These are phyloP conservation scores for Yamadazyma nakazawae DNA, from an alignment of 805 yeast species.

Conservation along the genomic window DNA sequence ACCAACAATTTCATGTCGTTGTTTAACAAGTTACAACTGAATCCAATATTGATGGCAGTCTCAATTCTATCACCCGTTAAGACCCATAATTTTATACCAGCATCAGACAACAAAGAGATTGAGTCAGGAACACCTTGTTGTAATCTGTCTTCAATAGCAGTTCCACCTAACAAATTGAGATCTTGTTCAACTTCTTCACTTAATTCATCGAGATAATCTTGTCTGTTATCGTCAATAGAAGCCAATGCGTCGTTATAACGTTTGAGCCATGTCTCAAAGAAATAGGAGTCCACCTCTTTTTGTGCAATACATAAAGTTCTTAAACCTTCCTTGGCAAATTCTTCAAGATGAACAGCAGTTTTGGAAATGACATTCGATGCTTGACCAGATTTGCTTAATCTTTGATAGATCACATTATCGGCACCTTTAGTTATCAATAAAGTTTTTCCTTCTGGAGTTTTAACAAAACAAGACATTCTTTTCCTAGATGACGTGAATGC, in stretches of 20 bases:
- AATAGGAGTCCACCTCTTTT: conserved; percentile 42
- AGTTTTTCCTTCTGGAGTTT: conserved; percentile 38
- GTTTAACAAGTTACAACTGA: conserved; percentile 67
- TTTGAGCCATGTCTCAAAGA: conserved; percentile 52
- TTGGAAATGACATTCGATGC: conserved; percentile 45
- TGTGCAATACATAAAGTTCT: conserved; percentile 73
- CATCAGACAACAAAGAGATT: conserved; percentile 59
- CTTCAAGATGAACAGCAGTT: conserved; percentile 64
- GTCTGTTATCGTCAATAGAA: conserved; percentile 54
- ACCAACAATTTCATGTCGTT: conserved; percentile 67
- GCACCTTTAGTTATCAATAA: conserved; percentile 69
- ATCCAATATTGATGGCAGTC: conserved; percentile 82
- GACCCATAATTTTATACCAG: conserved; percentile 82
- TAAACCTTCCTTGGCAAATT: conserved; percentile 73
- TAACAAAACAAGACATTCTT: conserved; percentile 73
- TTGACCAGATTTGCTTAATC: conserved; percentile 31
- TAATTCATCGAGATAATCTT: conserved; percentile 49
- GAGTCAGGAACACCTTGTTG: conserved; percentile 79
- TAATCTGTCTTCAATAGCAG: conserved; percentile 77
- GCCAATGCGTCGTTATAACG: conserved; percentile 58
- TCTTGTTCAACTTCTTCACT: conserved; percentile 59
- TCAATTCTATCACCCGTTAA: conserved; percentile 80
- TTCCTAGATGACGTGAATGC: conserved; percentile 71
- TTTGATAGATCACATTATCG: conserved; percentile 59
- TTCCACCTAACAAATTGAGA: conserved; percentile 64